A percentile compares a stretch with the other conserved stretches of the same genome.
phyloP scores from a whole-genome alignment of 805 yeast genomes.

The Myxozyma sirexii region DNA sequence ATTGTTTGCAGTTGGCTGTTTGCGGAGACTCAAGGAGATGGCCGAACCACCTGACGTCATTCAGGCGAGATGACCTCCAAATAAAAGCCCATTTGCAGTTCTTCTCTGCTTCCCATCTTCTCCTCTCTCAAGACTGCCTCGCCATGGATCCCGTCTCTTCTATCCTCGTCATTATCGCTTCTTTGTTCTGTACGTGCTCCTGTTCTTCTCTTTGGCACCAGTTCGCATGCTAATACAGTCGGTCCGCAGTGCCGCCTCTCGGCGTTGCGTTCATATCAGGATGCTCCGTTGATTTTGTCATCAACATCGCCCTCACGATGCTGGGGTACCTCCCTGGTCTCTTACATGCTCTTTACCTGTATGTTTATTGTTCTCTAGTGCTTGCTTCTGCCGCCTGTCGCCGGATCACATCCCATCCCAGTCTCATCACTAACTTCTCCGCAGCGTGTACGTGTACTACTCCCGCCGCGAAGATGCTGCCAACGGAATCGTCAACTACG shows the following conservation, averaged over 20 bases:
- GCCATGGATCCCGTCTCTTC: constrained; percentile 29
- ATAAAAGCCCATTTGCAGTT: neutral
- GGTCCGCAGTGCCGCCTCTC: constrained; percentile 28
- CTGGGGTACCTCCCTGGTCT: constrained; percentile 67
- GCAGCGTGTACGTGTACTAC: constrained; percentile 31
- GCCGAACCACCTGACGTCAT: neutral
- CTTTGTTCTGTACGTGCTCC: constrained; percentile 24
- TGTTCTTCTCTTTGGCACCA: neutral
- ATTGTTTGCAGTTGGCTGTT: neutral
- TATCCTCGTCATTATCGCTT: constrained; percentile 26
- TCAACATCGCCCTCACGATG: constrained; percentile 60
- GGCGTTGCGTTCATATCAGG: constrained; percentile 32
- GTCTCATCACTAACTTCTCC: neutral
- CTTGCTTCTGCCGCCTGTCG: neutral
- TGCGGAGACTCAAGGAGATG: neutral
- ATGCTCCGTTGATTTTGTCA: constrained; percentile 54
- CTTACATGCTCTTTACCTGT: constrained; percentile 33
- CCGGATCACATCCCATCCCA: neutral
- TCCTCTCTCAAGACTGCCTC: neutral
- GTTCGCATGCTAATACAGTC: neutral
- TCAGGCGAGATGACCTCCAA: neutral
- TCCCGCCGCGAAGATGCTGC: constrained; percentile 30
- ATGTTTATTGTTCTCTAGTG: neutral
- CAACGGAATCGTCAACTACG: constrained; percentile 27
- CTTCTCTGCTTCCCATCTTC: neutral